These are phyloP conservation scores for Triticum timopheevii DNA, from an alignment of 176 grass and related monocot genomes.

Conservation along the genomic window DNA sequence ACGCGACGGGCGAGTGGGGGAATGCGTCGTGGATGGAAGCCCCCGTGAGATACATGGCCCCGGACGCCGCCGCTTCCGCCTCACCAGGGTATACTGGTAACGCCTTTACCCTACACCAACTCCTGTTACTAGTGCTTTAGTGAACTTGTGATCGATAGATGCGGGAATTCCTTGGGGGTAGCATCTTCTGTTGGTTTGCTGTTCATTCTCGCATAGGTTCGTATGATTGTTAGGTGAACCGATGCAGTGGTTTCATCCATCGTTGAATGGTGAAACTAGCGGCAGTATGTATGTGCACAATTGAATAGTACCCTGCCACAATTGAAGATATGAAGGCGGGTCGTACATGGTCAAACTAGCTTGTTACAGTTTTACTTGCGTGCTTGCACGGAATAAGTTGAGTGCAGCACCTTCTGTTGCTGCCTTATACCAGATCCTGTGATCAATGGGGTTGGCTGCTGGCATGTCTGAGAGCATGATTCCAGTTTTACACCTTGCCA, in stretches of 20 bases:
- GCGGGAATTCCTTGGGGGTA: not conserved
- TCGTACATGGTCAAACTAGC: not conserved
- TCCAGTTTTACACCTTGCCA: not conserved
- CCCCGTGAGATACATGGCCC: constrained; percentile 47
- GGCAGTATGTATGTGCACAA: not conserved
- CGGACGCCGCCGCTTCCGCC: not conserved
- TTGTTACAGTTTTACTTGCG: not conserved
- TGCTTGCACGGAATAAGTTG: not conserved
- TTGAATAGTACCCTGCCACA: not conserved
- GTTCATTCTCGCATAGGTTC: constrained; percentile 18
- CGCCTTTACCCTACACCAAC: not conserved
- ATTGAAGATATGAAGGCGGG: not conserved
- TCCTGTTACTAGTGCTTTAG: not conserved
- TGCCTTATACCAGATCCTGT: not conserved
- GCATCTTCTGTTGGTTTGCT: not conserved
- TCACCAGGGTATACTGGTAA: constrained; percentile 18
- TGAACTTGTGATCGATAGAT: constrained; percentile 8
- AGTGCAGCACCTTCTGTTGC: not conserved
- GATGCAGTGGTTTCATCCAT: not conserved
- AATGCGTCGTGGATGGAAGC: constrained; percentile 58
- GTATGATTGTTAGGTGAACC: not conserved
- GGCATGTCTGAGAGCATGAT: not conserved
- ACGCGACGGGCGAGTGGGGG: constrained; percentile 23
- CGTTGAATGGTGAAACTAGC: not conserved
- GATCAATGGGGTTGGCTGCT: not conserved